Conservation (phyloP, 2,329 filamentous ascomycete genomes). For the Aureobasidium sp. region DNA sequence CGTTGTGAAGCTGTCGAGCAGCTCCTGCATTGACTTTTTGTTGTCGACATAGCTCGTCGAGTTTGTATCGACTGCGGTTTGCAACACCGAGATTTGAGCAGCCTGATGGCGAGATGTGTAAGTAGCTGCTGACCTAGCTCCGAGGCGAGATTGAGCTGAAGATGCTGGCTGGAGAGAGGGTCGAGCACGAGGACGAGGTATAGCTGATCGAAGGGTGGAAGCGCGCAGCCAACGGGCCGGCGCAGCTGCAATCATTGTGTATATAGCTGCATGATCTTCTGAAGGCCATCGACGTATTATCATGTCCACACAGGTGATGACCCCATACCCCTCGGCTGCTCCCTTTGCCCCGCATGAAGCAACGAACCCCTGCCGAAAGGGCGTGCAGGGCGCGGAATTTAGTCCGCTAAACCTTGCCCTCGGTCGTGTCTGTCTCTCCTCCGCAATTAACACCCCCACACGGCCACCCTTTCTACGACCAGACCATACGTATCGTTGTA, state of each 20-base stretch:
- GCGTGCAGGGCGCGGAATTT: slow-evolving; percentile 1
- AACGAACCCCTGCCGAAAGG: slow-evolving; percentile 1
- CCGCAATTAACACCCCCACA: background rate
- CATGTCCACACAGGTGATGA: slow-evolving; percentile 8
- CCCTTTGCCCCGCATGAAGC: slow-evolving; percentile 5
- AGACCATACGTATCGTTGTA: background rate
- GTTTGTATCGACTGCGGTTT: slow-evolving; percentile 65
- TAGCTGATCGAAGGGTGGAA: background rate
- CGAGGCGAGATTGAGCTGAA: background rate
- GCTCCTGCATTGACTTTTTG: slow-evolving; percentile 64
- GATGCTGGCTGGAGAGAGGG: background rate
- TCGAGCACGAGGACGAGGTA: background rate
- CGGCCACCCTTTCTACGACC: background rate
- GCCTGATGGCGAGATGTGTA: slow-evolving; percentile 79
- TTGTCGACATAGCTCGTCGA: slow-evolving; percentile 79
- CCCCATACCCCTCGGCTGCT: slow-evolving; percentile 7
- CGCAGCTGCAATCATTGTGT: slow-evolving; percentile 7
- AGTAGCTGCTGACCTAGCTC: slow-evolving; percentile 44
- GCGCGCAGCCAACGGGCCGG: background rate
- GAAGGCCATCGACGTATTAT: background rate
- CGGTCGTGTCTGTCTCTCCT: background rate
- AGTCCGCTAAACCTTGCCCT: background rate
- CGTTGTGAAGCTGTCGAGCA: slow-evolving; percentile 59
- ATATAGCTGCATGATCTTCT: background rate
- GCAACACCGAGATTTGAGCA: slow-evolving; percentile 71